Evolutionary conservation across 2,329 filamentous ascomycete species (phyloP).

Genomic region (Gaeumannomyces tritici): DNA sequence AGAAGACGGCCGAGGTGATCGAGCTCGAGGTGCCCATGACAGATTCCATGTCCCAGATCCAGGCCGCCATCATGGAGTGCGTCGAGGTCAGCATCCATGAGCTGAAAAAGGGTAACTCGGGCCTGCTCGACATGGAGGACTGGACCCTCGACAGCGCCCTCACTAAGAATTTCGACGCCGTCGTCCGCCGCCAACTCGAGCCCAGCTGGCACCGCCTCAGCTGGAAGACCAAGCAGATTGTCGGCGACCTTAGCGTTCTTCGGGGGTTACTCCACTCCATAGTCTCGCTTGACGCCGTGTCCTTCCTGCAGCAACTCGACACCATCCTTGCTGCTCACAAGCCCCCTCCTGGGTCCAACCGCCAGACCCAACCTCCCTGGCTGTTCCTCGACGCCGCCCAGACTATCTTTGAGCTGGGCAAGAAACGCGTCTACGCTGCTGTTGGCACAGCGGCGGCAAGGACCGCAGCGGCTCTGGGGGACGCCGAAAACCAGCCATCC

Average conservation of each 20-base stretch:
- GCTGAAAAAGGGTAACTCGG: constrained; percentile 81
- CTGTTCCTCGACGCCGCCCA: constrained; percentile 91
- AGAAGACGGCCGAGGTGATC: constrained; percentile 90
- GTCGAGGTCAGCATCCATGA: constrained; percentile 92
- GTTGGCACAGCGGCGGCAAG: constrained; percentile 38
- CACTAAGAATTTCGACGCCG: constrained; percentile 83
- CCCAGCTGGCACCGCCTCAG: constrained; percentile 96
- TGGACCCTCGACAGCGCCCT: constrained; percentile 93
- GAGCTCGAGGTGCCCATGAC: constrained; percentile 96
- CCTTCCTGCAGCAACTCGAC: constrained; percentile 86
- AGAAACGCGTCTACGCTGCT: constrained; percentile 74
- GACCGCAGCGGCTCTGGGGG: constrained; percentile 4
- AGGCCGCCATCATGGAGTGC: constrained; percentile 90
- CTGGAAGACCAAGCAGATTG: constrained; percentile 91
- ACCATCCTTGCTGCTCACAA: constrained; percentile 87
- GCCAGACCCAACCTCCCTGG: constrained; percentile 89
- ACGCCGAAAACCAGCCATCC: neutral
- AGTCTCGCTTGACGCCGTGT: constrained; percentile 79
- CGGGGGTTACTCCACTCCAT: constrained; percentile 74
- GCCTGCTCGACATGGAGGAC: constrained; percentile 87
- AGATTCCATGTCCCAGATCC: constrained; percentile 84
- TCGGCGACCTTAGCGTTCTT: constrained; percentile 76
- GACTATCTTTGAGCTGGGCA: constrained; percentile 86
- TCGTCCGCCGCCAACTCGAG: constrained; percentile 81
- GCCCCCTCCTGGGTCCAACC: constrained; percentile 76